phyloP scores from a whole-genome alignment of 164 flowering plant species.

The Stephania yunnanensis region DNA sequence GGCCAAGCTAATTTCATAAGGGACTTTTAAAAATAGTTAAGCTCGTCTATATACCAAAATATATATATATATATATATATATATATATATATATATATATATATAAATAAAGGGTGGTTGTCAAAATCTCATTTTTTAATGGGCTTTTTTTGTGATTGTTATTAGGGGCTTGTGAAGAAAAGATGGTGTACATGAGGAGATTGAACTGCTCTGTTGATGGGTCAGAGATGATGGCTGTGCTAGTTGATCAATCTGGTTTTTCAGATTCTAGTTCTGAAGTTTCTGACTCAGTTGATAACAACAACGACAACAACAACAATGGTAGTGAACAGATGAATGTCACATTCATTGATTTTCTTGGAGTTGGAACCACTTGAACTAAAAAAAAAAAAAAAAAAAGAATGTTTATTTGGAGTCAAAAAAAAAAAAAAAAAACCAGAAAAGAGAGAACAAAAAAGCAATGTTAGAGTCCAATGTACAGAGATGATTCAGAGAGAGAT shows the following conservation, averaged over 20 bases:
- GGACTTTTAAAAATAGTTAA: too few species aligned
- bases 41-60: too few species aligned
- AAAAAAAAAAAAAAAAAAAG: background rate
- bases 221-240: background rate
- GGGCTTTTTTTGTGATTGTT: background rate
- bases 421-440: background rate
- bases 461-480: constrained; percentile 16
- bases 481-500: constrained; percentile 2
- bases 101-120: too few species aligned
- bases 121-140: background rate
- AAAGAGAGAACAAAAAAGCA: background rate
- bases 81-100: too few species aligned
- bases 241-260: constrained; percentile 10
- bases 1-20: too few species aligned
- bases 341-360: constrained; percentile 58
- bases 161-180: constrained; percentile 3
- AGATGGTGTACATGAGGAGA: constrained; percentile 6
- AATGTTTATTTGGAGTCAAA: background rate
- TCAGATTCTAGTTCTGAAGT: constrained; percentile 35
- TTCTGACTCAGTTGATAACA: constrained; percentile 35
- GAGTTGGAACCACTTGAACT: constrained; percentile 40
- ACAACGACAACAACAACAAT: constrained; percentile 15
- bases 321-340: constrained; percentile 18
- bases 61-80: too few species aligned
- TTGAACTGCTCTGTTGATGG: background rate